Evolutionary conservation across 164 flowering plant genomes (phyloP).

Genomic region (Kingdonia uniflora): DNA sequence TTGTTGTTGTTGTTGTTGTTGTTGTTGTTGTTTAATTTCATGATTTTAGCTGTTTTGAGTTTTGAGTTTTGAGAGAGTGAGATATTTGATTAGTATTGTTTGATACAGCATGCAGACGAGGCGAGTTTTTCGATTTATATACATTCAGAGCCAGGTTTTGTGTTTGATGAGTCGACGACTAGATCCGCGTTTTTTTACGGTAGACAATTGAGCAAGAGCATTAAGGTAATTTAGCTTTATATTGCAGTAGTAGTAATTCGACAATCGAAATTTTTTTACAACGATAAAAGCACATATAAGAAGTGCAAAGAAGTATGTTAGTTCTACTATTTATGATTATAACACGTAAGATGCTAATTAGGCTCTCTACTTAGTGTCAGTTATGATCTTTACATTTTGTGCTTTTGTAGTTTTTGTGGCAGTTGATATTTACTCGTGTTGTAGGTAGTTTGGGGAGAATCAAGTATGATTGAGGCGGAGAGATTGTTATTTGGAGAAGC

Average conservation of each 20-base stretch:
- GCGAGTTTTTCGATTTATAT: slow-evolving; percentile 60
- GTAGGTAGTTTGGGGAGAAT: slow-evolving; percentile 90
- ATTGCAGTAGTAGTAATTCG: not conserved
- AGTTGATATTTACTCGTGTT: not conserved
- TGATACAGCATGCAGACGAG: slow-evolving; percentile 32
- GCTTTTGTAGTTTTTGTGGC: too few species aligned
- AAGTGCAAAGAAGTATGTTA: too few species aligned
- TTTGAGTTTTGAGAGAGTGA: too few species aligned
- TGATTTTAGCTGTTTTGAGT: too few species aligned
- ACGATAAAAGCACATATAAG: too few species aligned
- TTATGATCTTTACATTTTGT: too few species aligned
- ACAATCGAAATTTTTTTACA: too few species aligned
- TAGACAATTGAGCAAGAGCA: slow-evolving; percentile 57
- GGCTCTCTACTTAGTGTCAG: too few species aligned
- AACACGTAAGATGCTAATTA: too few species aligned
- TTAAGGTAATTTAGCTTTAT: slow-evolving; percentile 34
- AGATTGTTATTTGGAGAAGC: slow-evolving; percentile 63
- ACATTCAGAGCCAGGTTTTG: slow-evolving; percentile 81
- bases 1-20: slow-evolving; percentile 1
- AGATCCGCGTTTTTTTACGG: slow-evolving; percentile 53
- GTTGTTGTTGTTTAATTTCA: not conserved
- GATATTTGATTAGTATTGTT: too few species aligned
- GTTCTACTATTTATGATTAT: too few species aligned
- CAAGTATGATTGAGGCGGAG: slow-evolving; percentile 91
- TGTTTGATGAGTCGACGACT: slow-evolving; percentile 64